phyloP scores from a whole-genome alignment of 257 asterid genomes.

The Solanum peruvianum region DNA sequence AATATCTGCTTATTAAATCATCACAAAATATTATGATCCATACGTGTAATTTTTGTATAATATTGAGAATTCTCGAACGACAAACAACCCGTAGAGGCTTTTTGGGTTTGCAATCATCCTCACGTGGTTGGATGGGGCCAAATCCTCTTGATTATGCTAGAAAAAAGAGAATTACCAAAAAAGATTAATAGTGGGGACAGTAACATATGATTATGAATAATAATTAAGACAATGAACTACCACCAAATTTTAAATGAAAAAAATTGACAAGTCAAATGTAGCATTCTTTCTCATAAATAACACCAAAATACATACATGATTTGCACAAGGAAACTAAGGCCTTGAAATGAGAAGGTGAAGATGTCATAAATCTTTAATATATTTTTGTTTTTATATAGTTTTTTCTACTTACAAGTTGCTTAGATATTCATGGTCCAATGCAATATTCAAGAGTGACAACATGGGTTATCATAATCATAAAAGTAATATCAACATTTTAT shows the following conservation, averaged over 20 bases:
- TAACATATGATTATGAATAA: background rate
- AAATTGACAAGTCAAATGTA: background rate
- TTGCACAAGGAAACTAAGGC: background rate
- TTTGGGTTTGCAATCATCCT: background rate
- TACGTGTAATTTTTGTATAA: no score
- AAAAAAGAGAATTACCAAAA: background rate
- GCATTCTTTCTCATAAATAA: background rate
- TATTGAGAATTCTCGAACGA: no score
- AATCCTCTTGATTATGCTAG: background rate
- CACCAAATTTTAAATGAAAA: background rate
- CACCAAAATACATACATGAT: background rate
- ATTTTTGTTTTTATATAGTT: no score
- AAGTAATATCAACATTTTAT: background rate
- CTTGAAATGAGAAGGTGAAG: background rate
- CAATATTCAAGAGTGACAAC: background rate
- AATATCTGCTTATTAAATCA: no score
- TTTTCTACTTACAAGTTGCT: background rate
- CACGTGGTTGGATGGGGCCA: background rate
- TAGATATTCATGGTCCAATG: background rate
- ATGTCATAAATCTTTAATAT: background rate
- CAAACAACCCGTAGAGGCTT: background rate
- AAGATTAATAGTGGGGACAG: background rate
- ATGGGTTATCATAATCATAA: background rate
- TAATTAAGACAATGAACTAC: background rate
- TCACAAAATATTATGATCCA: fast-evolving